Evolutionary conservation across 2,329 filamentous ascomycete species (phyloP).

Genomic region (Claviceps paspali): DNA sequence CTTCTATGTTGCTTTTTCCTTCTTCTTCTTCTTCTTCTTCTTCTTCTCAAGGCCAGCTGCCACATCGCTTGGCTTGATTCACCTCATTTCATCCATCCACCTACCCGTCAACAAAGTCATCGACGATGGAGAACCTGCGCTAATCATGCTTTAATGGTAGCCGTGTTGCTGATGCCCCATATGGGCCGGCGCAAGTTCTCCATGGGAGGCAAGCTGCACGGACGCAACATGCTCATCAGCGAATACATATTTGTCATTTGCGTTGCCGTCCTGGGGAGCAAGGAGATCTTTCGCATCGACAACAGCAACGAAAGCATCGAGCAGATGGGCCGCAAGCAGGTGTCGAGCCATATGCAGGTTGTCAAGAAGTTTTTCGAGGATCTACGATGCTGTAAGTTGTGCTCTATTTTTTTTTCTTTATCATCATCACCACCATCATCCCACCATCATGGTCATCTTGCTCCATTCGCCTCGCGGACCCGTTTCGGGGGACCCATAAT

Average conservation of each 20-base stretch:
- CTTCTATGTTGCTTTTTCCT: not conserved
- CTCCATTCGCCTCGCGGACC: too few relatives aligned
- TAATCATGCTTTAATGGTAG: conserved; percentile 17
- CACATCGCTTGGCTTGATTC: too few relatives aligned
- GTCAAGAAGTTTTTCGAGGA: conserved; percentile 51
- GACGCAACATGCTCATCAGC: conserved; percentile 55
- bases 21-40: not conserved
- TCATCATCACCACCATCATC: too few relatives aligned
- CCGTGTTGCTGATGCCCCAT: conserved; percentile 47
- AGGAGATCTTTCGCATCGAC: conserved; percentile 27
- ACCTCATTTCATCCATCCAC: too few relatives aligned
- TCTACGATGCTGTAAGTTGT: conserved; percentile 47
- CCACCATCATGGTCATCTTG: too few relatives aligned
- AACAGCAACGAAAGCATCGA: conserved; percentile 28
- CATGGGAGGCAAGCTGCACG: conserved; percentile 46
- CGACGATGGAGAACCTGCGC: conserved; percentile 2
- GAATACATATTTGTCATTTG: conserved; percentile 43
- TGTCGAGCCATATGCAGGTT: conserved; percentile 58
- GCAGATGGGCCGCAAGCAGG: conserved; percentile 44
- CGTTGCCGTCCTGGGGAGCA: conserved; percentile 23
- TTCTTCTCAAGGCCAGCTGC: too few relatives aligned
- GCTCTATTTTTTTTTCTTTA: too few relatives aligned
- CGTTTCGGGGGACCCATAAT: too few relatives aligned
- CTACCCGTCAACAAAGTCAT: not conserved
- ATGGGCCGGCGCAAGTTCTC: conserved; percentile 54